Percentiles rank a stretch among this genome's conserved stretches.
Conservation (phyloP, 2,329 filamentous ascomycete species). For the Celoporthe dispersa region DNA sequence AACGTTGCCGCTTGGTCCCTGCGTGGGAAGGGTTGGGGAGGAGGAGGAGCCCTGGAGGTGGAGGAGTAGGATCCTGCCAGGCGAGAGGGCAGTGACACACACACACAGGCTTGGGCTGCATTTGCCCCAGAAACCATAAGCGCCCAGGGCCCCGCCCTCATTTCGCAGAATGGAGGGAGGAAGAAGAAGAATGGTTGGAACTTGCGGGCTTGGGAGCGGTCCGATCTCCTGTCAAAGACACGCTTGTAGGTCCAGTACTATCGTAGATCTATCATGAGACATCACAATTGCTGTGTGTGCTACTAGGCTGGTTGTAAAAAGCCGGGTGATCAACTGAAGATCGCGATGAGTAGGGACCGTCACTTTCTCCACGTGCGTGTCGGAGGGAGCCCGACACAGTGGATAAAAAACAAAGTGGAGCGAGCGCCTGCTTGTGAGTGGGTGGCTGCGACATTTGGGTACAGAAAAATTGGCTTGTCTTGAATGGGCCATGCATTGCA, state of each 20-base stretch:
- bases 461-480: background rate
- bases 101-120: background rate
- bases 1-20: conserved; percentile 12
- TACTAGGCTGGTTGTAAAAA: background rate
- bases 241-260: background rate
- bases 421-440: background rate
- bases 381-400: background rate
- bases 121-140: background rate
- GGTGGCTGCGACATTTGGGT: background rate
- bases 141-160: background rate
- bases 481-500: background rate
- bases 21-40: background rate
- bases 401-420: background rate
- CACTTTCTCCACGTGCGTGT: background rate
- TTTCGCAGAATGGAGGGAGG: background rate
- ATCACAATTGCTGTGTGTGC: background rate
- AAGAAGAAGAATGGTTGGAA: background rate
- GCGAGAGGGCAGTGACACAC: background rate
- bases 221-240: background rate
- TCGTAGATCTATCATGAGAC: background rate
- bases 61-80: background rate
- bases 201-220: background rate
- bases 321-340: background rate
- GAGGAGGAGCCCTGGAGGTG: no score
- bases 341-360: background rate